These are phyloP conservation scores for Trametes meyenii DNA, from an alignment of 768 basidiomycete genomes.

Conservation along the genomic window DNA sequence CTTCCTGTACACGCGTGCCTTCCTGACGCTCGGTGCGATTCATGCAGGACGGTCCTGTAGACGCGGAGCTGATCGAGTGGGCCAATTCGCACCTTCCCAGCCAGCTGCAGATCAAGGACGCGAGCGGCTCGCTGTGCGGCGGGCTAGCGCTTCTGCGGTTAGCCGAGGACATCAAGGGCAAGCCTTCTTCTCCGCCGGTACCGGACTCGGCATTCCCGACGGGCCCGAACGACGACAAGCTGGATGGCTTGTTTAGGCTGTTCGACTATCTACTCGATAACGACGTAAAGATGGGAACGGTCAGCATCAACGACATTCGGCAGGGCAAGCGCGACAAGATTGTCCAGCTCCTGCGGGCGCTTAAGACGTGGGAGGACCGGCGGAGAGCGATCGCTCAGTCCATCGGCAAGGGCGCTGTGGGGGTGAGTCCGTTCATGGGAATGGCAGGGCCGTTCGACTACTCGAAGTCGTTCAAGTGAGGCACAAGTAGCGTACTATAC, in stretches of 20 bases:
- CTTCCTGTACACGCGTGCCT: constrained; percentile 9
- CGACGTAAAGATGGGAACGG: constrained; percentile 87
- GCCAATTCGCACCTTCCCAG: constrained; percentile 82
- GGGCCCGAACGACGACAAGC: constrained; percentile 69
- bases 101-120: constrained; percentile 56
- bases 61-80: constrained; percentile 77
- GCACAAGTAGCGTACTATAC: neutral
- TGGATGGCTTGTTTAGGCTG: constrained; percentile 84
- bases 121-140: constrained; percentile 47
- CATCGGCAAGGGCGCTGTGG: constrained; percentile 41
- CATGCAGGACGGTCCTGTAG: constrained; percentile 34
- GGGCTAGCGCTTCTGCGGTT: constrained; percentile 85
- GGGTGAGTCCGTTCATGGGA: constrained; percentile 34
- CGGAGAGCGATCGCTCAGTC: constrained; percentile 56
- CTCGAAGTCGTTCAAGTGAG: neutral
- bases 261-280: constrained; percentile 94
- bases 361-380: constrained; percentile 84
- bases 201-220: constrained; percentile 79
- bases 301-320: constrained; percentile 92
- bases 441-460: constrained; percentile 14
- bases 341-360: constrained; percentile 71
- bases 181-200: constrained; percentile 67
- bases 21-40: constrained; percentile 5
- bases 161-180: constrained; percentile 78
- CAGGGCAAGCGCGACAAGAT: constrained; percentile 83